A percentile compares a stretch with the other conserved stretches of the same genome.
These are phyloP conservation scores for Globisporangium uncinulatum DNA, from an alignment of 352 stramenopile species.

Conservation along the genomic window DNA sequence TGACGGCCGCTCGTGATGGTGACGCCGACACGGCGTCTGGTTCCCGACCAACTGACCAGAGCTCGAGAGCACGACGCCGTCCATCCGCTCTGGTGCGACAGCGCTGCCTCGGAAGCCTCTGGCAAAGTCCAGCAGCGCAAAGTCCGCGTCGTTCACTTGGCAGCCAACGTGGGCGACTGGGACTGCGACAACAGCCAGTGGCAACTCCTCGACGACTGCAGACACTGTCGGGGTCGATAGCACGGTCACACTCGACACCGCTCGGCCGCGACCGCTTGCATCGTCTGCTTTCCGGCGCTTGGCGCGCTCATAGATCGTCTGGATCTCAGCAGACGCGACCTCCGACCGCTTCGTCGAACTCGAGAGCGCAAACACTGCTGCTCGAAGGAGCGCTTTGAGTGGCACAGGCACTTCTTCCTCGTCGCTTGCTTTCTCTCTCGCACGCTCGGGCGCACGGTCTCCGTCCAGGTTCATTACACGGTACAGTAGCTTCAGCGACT, in stretches of 20 bases:
- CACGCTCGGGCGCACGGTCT: neutral
- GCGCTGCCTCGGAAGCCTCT: constrained; percentile 17
- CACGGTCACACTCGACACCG: constrained; percentile 10
- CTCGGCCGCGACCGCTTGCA: constrained; percentile 6
- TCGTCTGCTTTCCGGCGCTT: constrained; percentile 7
- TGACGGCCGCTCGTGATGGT: too few relatives aligned
- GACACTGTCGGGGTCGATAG: too few relatives aligned
- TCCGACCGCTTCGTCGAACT: constrained; percentile 42
- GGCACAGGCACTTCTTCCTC: constrained; percentile 31
- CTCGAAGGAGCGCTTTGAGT: constrained; percentile 50
- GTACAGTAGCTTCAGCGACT: constrained; percentile 63
- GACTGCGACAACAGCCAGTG: too few relatives aligned
- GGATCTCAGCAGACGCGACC: constrained; percentile 30
- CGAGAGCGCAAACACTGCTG: constrained; percentile 65
- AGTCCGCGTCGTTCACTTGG: constrained; percentile 30
- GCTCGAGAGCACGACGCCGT: constrained; percentile 37
- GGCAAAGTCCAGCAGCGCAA: constrained; percentile 23
- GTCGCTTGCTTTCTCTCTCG: constrained; percentile 1
- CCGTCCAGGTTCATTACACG: constrained; percentile 26
- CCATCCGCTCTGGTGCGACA: constrained; percentile 30
- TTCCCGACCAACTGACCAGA: constrained; percentile 14
- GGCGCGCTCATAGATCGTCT: constrained; percentile 33
- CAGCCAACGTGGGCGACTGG: constrained; percentile 29
- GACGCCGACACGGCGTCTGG: too few relatives aligned
- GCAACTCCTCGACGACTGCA: too few relatives aligned